Evolutionary conservation across 257 asterid genomes (phyloP).

Genomic region (Vinca minor): DNA sequence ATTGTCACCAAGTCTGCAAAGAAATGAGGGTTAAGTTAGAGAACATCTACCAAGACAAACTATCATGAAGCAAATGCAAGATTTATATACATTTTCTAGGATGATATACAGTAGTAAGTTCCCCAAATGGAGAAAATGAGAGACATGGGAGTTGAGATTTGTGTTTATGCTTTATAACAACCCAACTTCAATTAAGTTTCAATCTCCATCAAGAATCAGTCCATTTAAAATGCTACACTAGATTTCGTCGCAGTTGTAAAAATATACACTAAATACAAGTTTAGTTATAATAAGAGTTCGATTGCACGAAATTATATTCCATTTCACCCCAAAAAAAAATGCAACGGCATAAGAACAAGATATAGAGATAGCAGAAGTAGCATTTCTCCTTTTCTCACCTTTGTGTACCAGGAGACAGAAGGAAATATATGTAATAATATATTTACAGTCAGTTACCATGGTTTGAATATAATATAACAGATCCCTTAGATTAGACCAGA

Average conservation of each 20-base stretch:
- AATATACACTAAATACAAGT: neutral
- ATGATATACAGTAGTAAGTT: neutral
- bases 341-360: neutral
- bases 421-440: neutral
- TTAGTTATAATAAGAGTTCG: neutral
- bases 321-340: neutral
- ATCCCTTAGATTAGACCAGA: too few relatives aligned
- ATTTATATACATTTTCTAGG: neutral
- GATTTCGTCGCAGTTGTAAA: neutral
- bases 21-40: neutral
- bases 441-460: too few relatives aligned
- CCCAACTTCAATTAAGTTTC: neutral
- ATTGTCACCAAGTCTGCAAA: slow-evolving; percentile 64
- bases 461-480: too few relatives aligned
- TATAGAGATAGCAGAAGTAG: neutral
- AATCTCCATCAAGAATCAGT: neutral
- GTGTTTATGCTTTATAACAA: neutral
- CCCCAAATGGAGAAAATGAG: neutral
- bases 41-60: neutral
- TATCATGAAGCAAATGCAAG: neutral
- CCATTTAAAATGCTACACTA: neutral
- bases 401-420: neutral
- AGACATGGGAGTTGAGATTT: neutral
- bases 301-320: too few relatives aligned
- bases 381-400: neutral